phyloP scores from a whole-genome alignment of 2,329 filamentous ascomycete genomes.

The Alternaria novae-zelandiae region DNA sequence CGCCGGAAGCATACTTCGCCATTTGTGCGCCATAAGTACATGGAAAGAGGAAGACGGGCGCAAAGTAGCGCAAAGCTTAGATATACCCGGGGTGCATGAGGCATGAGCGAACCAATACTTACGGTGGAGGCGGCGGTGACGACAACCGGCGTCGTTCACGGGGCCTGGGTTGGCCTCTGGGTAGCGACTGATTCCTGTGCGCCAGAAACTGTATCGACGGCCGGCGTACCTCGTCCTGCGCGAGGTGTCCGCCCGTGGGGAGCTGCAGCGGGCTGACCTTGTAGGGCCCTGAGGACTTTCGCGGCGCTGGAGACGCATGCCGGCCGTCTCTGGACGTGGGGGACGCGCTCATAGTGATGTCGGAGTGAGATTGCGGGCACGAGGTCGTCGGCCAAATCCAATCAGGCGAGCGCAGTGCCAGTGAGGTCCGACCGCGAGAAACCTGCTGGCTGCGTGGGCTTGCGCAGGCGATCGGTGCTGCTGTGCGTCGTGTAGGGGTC shows the following conservation, averaged over 20 bases:
- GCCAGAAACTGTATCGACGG: slow-evolving; percentile 49
- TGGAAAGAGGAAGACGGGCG: background rate
- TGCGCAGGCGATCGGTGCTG: slow-evolving; percentile 33
- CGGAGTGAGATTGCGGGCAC: slow-evolving; percentile 19
- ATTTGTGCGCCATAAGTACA: slow-evolving; percentile 18
- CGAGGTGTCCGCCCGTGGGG: slow-evolving; percentile 23
- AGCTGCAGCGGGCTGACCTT: slow-evolving; percentile 35
- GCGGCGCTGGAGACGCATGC: slow-evolving; percentile 35
- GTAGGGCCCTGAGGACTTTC: slow-evolving; percentile 24
- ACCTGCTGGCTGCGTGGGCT: slow-evolving; percentile 31
- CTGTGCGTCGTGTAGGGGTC: slow-evolving; percentile 27
- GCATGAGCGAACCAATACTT: slow-evolving; percentile 30
- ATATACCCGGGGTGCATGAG: slow-evolving; percentile 7
- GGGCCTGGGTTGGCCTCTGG: slow-evolving; percentile 42
- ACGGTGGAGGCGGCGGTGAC: slow-evolving; percentile 52
- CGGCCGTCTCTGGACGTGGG: slow-evolving; percentile 38
- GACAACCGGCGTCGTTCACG: slow-evolving; percentile 46
- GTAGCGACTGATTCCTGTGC: slow-evolving; percentile 38
- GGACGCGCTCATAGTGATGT: slow-evolving; percentile 43
- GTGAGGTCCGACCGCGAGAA: slow-evolving; percentile 17
- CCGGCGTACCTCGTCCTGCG: slow-evolving; percentile 41
- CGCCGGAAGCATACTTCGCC: slow-evolving; percentile 34
- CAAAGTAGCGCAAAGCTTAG: slow-evolving; percentile 3
- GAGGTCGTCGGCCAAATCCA: slow-evolving; percentile 26
- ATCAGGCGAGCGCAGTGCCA: slow-evolving; percentile 26